Evolutionary conservation across 257 asterid genomes (phyloP), one percentile per base, ranked within the genome.

Genomic region (Ocimum tenuiflorum): DNA sequence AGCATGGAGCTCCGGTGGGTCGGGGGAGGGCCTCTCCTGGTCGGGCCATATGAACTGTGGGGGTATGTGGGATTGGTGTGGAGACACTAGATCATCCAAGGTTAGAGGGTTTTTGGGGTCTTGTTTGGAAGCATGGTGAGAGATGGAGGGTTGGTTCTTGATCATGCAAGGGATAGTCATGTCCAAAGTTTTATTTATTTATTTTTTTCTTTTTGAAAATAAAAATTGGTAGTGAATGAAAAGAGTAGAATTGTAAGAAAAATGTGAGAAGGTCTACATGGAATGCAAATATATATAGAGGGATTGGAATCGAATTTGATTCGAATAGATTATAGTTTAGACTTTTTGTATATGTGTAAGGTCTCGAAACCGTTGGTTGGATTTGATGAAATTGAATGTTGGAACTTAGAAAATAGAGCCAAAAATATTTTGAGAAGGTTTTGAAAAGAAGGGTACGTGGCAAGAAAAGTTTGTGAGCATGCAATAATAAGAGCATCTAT

Each of bases 41-140:
- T 87, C 92, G 2, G 95, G 95, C 95, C 95, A 87, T 52, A 83
- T 68, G 77, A 87, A 87, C 29, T 87, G 83, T 1, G 77, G 55
- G 9, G 95, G 91, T 57, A 87, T 83, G 48, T 68, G 69, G 23
- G 78, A 43, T 47, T 79, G 80, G 33, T 75, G 77, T 23, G 55
- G 64, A 11, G 83, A 58, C 10, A 77, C 64, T 1, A 83, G 68
- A 7, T 81, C 81, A 36, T 87, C 83, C 38, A 85, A 85, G 19
- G 61, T 55, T 8, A 80, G 48, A 6, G 79, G 55, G n/a, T 55
- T 60, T 23, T 74, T 24, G 12, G 22, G 53, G 3, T 65, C 43
- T 13, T 53, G 33, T 1, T 58, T 71, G 13, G 61, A 35, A 43
- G 52, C 22, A 15, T 56, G 63, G 17, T 73, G 73, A 27, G 84